Evolutionary conservation across 352 stramenopile genomes (phyloP).

Genomic region (Blastocystis hominis): DNA sequence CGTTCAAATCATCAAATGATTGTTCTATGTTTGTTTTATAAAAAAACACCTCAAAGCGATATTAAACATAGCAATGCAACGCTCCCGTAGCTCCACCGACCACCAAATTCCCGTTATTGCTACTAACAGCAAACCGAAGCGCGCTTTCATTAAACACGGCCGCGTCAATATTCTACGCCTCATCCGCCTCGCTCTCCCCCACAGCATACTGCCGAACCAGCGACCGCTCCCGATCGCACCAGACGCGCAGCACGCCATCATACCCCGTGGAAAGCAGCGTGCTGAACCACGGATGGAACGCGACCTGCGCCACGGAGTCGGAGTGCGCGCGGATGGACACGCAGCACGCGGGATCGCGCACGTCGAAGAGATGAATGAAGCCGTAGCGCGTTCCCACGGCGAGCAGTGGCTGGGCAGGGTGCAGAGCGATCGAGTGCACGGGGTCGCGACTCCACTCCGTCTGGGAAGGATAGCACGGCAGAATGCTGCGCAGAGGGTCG

Average conservation of each 20-base stretch:
- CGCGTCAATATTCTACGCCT: not conserved
- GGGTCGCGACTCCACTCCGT: not conserved
- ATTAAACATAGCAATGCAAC: constrained; percentile 25
- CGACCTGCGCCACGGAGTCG: constrained; percentile 11
- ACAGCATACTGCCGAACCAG: constrained; percentile 39
- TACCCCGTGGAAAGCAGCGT: not conserved
- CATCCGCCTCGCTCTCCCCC: not conserved
- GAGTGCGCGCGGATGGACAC: not conserved
- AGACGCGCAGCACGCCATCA: constrained; percentile 4
- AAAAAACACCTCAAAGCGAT: not conserved
- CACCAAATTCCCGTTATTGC: not conserved
- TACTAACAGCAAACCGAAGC: constrained; percentile 8
- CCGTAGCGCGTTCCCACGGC: constrained; percentile 23
- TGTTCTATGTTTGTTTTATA: not conserved
- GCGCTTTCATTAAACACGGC: not conserved
- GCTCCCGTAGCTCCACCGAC: not conserved
- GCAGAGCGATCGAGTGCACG: not conserved
- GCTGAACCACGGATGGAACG: constrained; percentile 44
- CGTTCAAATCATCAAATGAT: no score
- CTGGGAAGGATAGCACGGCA: not conserved
- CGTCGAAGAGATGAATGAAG: constrained; percentile 25
- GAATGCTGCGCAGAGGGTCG: not conserved
- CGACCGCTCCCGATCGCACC: not conserved
- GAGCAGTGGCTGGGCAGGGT: not conserved
- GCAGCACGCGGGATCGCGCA: not conserved